Base-by-base conservation (phyloP, 1,139 yeast genomes). In the Sugiyamaella neomexicana region DNA sequence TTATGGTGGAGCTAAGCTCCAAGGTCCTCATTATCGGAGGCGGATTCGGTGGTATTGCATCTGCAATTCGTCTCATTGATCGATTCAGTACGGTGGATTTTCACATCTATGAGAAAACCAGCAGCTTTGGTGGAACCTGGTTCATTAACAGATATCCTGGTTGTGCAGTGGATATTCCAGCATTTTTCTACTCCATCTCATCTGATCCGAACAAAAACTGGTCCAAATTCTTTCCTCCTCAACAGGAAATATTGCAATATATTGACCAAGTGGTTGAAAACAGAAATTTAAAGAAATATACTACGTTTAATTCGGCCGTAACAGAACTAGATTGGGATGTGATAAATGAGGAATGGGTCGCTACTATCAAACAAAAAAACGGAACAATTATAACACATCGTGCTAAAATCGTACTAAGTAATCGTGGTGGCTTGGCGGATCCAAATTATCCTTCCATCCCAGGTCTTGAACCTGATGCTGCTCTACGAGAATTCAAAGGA, bases 131-230 rank as follows among this genome's bases (percentile, higher is more conserved):
- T 15, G 82, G 82, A 6, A 78, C 81, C 38, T 78, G 82, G 82
- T 76, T 72, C 63, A 76, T 79, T 29, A 78, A 79, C 60, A 74
- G 79, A 2, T 78, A 79, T 58, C 82, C 82, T 1, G 82, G 67
- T 23, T 65, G 62, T 34, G 65, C 65, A 12, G 65, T 67, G 27
- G 68, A 66, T 53, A 58, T 63, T 10, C 64, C 63, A 8, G 58
- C 68, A 2, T 66, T 64, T 50, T 62, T 61, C 15, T 66, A 66
- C 58, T 63, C 65, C 44, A 58, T 60, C 41, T 60, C 68, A 4
- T 62, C 63, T 43, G 62, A 60, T 15, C 68, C 62, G 13, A 64
- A 65, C 40, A 66, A 65, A 5, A 55, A 65, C 40, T 66, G 69
- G 69, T 36, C 58, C 25, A 53, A 57, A n/a, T 55, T 60, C 52